Evolutionary conservation across 345 rosid genomes (phyloP), one percentile per base, ranked within the genome.

Genomic region (Noccaea caerulescens): DNA sequence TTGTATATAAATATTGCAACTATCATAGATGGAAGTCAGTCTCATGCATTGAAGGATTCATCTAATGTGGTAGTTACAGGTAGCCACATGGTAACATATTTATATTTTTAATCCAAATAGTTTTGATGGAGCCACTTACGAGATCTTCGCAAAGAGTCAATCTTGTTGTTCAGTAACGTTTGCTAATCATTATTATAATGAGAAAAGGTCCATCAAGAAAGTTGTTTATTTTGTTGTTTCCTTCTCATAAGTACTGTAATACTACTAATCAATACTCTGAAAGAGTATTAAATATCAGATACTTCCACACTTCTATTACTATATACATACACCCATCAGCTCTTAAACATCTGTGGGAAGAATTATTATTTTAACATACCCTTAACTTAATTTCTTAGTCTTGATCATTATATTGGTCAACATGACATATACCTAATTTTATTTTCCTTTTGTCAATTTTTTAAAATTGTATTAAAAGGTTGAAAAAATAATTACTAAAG

Each of bases 51-150:
- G 38, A 45, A 45, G 58, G 44, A 56, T 37, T 56, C 44, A 56
- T 46, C 71, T 46, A 64, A 13, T 64, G 36, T 64, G 7, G 16
- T 30, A 27, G 9, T 46, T 64, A 56, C 58, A 72, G 36, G 58
- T 64, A 71, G 65, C 65, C 76, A 72, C 71, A 72, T 72, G 76
- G 50, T 55, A 56, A 56, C 36, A 27, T 64, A 55, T 30, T 64
- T 65, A 2, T 58, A 64, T 72, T 63, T 46, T 55, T 6, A 55
- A 45, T 72, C 70, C 13, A 72, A 53, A 44, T 11, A 10, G 43
- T 43, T 9, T 38, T 55, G 58, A 72, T 72, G 58, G 3, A 37
- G 14, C 47, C 49, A 47, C 33, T 69, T 58, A 47, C 32, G 39
- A 47, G 39, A 47, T 69, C 66, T 70, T 39, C 32, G 10, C 25